Base-by-base conservation (phyloP, 345 rosid genomes). In the Brassica napus region DNA sequence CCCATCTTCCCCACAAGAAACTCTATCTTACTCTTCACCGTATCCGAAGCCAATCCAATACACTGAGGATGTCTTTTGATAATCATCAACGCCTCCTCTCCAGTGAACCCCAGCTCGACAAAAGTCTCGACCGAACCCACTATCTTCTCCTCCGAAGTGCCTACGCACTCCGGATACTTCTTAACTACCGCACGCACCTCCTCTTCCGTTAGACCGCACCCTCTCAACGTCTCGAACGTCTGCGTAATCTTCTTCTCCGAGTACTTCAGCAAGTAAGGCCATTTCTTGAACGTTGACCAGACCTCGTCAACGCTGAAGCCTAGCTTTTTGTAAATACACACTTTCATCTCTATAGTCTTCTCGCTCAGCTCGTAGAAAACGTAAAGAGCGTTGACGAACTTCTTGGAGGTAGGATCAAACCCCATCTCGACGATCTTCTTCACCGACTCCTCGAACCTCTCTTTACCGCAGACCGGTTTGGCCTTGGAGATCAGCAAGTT, bases 1-100 rank as follows among this genome's bases (percentile, higher is more conserved):
- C 86, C 84, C 88, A 87, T 82, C 2, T 70, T 67, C 76, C 84
- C 78, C 68, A 86, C 86, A 28, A 87, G 73, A 78, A 79, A 85
- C 74, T 85, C 79, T 23, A 66, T 47, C 47, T 32, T 62, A 23
- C n/a, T 68, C 72, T 69, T 75, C 54, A 80, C 21, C 0, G 79
- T 62, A 11, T 80, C 83, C 5, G 65, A n/a, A 64, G 83, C 75
- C 65, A 75, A 75, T 0, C 75, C 79, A 28, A 80, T 10, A 7
- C 75, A 75, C 63, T 63, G 83, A 4, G 79, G 83, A 69, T 69
- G 67, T 5, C 63, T 26, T 16, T 69, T 80, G 4, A 80, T 55
- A 9, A 80, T 57, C 72, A 70, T 26, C 52, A 28, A n/a, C 44
- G 74, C 23, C 86, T 84, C 86, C 35, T 82, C 77, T 76, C 65